These are phyloP conservation scores for Luvunga scandens DNA, from an alignment of 345 rosid species.

Conservation along the genomic window DNA sequence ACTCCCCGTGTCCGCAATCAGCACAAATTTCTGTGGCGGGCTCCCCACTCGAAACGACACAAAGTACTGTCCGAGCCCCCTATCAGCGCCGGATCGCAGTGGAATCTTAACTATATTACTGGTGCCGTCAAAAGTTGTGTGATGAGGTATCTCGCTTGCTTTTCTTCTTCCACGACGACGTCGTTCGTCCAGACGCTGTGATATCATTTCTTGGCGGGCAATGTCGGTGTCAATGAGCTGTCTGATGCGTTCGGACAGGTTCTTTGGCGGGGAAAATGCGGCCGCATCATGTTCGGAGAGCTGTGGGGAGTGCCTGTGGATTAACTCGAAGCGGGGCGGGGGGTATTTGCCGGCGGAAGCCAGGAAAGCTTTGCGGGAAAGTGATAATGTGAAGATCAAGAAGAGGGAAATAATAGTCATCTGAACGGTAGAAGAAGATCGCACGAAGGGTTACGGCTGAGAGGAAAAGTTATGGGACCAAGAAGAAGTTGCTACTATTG, in stretches of 20 bases:
- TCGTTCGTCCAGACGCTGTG: background rate
- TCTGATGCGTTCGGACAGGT: background rate
- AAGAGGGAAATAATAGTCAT: too few relatives aligned
- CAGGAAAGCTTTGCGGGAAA: background rate
- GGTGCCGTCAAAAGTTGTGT: too few relatives aligned
- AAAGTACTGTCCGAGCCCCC: constrained; percentile 23
- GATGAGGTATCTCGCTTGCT: too few relatives aligned
- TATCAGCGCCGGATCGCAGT: constrained; percentile 21
- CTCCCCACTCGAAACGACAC: constrained; percentile 30
- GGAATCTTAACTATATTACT: constrained; percentile 10
- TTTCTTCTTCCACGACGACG: background rate
- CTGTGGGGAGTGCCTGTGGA: constrained; percentile 22
- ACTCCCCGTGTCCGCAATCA: constrained; percentile 31
- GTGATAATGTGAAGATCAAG: background rate
- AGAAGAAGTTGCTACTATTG: too few relatives aligned
- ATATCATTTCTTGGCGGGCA: constrained; percentile 4
- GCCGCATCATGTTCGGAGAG: background rate
- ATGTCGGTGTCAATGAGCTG: constrained; percentile 13
- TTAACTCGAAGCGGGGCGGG: background rate
- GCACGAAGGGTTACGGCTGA: too few relatives aligned
- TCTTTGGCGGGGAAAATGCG: background rate
- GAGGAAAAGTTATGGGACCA: too few relatives aligned
- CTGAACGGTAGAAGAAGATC: too few relatives aligned
- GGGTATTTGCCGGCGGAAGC: background rate
- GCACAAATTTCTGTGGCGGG: constrained; percentile 27